Conservation (phyloP, 805 yeast species). For the Starmerella kuoi region DNA sequence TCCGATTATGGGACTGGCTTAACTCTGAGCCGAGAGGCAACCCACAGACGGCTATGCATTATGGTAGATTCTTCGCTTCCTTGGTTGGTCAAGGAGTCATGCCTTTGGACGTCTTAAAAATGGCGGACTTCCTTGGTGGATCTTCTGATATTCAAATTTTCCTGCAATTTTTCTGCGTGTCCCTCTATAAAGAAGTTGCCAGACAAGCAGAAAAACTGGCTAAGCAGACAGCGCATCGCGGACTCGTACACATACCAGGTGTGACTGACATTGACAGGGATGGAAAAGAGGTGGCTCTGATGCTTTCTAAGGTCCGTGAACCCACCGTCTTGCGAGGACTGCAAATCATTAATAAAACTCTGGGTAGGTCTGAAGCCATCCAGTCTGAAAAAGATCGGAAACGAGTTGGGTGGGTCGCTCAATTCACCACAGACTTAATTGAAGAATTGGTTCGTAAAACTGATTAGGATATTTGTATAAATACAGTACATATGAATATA, state of each 20-base stretch:
- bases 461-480: not conserved
- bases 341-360: slow-evolving; percentile 42
- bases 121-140: slow-evolving; percentile 59
- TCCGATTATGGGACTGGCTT: slow-evolving; percentile 75
- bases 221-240: slow-evolving; percentile 1
- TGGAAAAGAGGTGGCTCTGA: slow-evolving; percentile 39
- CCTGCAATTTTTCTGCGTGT: slow-evolving; percentile 59
- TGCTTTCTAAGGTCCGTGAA: slow-evolving; percentile 44
- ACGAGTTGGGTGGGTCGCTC: slow-evolving; percentile 54
- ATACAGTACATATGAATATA: not conserved
- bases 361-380: slow-evolving; percentile 36
- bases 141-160: slow-evolving; percentile 52
- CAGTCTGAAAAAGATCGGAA: slow-evolving; percentile 40
- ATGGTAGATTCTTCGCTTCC: slow-evolving; percentile 71
- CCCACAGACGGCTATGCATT: slow-evolving; percentile 46
- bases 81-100: slow-evolving; percentile 62
- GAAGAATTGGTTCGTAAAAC: slow-evolving; percentile 14
- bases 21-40: slow-evolving; percentile 43
- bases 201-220: slow-evolving; percentile 28
- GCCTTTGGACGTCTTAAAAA: slow-evolving; percentile 59
- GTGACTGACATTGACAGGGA: slow-evolving; percentile 30
- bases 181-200: slow-evolving; percentile 50
- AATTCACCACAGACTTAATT: slow-evolving; percentile 14
- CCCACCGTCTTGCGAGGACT: slow-evolving; percentile 53
- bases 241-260: slow-evolving; percentile 1